A percentile compares a stretch with the other conserved stretches of the same genome.
Conservation (phyloP, 768 basidiomycete genomes). For the Pulveroboletus sp. region DNA sequence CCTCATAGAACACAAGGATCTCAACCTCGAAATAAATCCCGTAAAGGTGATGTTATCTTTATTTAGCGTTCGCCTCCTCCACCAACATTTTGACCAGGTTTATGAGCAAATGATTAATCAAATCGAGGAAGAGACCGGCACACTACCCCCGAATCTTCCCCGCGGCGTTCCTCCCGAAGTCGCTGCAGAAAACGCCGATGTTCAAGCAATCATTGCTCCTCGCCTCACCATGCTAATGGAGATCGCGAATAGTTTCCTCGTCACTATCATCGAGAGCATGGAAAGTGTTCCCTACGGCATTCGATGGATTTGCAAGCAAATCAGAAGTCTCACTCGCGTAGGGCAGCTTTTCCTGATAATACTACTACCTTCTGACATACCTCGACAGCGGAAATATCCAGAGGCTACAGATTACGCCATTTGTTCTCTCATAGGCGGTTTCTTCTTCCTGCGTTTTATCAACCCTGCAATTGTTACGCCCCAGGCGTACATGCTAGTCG, state of each 20-base stretch:
- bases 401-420: conserved; percentile 98
- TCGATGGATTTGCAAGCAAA: conserved; percentile 99
- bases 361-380: conserved; percentile 9
- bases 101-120: conserved; percentile 99
- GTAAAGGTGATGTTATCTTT: conserved; percentile 63
- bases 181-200: conserved; percentile 91
- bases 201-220: conserved; percentile 97
- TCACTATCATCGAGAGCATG: conserved; percentile 97
- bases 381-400: conserved; percentile 87
- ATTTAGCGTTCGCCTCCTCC: not conserved
- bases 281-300: conserved; percentile 99
- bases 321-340: conserved; percentile 91
- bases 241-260: conserved; percentile 95
- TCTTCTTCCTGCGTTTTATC: conserved; percentile 99
- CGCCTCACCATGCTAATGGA: conserved; percentile 99
- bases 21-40: conserved; percentile 98
- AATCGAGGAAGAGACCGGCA: conserved; percentile 95
- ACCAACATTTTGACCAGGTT: conserved; percentile 48
- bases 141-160: conserved; percentile 85
- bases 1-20: conserved; percentile 97
- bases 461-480: conserved; percentile 99
- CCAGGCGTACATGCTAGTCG: conserved; percentile 99
- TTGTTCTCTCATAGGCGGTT: conserved; percentile 97
- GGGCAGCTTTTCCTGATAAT: conserved; percentile 19
- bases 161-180: conserved; percentile 91